Evolutionary conservation across 164 flowering plant genomes (phyloP).

Genomic region (Brasenia schreberi): DNA sequence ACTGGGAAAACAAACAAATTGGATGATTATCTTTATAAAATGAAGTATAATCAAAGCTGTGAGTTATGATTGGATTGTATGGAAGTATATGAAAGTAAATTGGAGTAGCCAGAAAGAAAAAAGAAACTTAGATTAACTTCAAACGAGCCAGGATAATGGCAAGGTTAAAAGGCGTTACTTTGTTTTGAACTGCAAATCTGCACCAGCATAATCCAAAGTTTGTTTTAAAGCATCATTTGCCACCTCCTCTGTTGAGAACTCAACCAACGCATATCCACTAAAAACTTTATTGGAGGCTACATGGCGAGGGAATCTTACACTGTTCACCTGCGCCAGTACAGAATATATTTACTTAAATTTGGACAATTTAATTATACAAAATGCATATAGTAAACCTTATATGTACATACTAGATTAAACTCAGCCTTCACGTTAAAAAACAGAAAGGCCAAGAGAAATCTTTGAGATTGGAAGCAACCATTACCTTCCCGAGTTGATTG

Average conservation of each 20-base stretch:
- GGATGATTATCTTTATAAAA: too few species aligned
- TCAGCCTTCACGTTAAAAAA: not conserved
- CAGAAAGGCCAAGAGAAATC: not conserved
- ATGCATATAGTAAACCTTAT: too few species aligned
- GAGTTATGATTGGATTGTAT: too few species aligned
- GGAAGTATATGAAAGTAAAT: too few species aligned
- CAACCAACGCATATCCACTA: slow-evolving; percentile 80
- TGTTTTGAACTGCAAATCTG: slow-evolving; percentile 53
- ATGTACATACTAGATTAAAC: too few species aligned
- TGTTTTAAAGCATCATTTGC: slow-evolving; percentile 48
- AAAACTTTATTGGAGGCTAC: slow-evolving; percentile 66
- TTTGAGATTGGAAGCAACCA: not conserved
- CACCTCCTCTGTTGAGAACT: slow-evolving; percentile 81
- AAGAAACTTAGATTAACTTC: not conserved
- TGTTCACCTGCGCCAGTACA: slow-evolving; percentile 51
- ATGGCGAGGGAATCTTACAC: slow-evolving; percentile 87
- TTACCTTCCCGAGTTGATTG: slow-evolving; percentile 59
- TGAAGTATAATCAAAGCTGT: too few species aligned
- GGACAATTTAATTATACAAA: too few species aligned
- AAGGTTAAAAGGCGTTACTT: slow-evolving; percentile 33
- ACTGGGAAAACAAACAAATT: too few species aligned
- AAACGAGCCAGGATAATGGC: too few species aligned
- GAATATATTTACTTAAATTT: not conserved
- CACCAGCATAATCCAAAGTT: slow-evolving; percentile 51
- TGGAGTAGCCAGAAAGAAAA: too few species aligned